These are phyloP conservation scores for Candida buenavistaensis DNA, from an alignment of 1,139 yeast species.

Conservation along the genomic window DNA sequence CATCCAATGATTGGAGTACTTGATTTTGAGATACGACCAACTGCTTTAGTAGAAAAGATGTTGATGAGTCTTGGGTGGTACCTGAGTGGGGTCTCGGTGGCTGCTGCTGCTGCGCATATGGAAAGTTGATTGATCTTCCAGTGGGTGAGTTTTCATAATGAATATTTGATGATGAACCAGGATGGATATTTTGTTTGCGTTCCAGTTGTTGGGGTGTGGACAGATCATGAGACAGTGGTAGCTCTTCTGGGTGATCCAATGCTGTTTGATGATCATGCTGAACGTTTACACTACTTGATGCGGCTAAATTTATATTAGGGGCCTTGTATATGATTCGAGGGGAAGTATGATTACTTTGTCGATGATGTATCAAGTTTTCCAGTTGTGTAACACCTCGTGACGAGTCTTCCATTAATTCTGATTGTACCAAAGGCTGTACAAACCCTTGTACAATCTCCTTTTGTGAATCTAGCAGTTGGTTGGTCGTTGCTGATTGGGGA, in stretches of 20 bases:
- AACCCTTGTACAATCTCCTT: conserved; percentile 2
- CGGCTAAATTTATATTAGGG: conserved; percentile 1
- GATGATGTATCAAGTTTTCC: background rate
- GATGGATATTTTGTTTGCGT: background rate
- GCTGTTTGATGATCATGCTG: conserved; percentile 3
- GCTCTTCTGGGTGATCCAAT: background rate
- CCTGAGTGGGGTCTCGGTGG: too few species aligned
- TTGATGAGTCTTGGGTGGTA: background rate
- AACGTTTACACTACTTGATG: background rate
- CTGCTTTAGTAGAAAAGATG: conserved; percentile 6
- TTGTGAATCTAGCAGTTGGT: background rate
- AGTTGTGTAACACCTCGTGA: background rate
- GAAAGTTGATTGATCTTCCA: background rate
- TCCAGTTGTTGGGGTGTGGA: conserved; percentile 1
- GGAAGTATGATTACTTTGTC: background rate
- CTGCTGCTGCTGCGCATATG: conserved; percentile 1
- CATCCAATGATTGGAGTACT: conserved; percentile 15
- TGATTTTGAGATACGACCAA: conserved; percentile 10
- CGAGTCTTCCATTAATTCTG: conserved; percentile 4
- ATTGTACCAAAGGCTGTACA: conserved; percentile 2
- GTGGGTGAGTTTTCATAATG: background rate
- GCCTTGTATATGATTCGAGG: conserved; percentile 3
- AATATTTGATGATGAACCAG: background rate
- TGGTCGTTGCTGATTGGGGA: background rate
- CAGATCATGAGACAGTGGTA: background rate